Evolutionary conservation across 805 yeast genomes (phyloP), one percentile per base, ranked within the genome.

Genomic region (Candida germanica): DNA sequence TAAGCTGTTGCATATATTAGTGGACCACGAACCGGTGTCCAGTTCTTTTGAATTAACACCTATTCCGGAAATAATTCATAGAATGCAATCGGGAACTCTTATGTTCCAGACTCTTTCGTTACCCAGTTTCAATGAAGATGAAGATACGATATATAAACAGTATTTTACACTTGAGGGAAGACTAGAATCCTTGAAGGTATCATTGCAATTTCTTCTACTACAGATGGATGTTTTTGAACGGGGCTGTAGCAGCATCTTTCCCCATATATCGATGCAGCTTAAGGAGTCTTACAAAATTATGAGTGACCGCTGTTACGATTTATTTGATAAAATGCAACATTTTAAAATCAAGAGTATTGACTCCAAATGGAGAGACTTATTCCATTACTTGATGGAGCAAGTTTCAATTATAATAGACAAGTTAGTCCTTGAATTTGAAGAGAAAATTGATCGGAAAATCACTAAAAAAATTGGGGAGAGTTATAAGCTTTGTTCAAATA

Each of bases 341-440:
- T 56, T 80, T 41, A 71, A 72, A 46, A 42, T 39, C 3, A 76
- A 73, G 27, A 45, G 73, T 19, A 64, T 81, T 3, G 80, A 77
- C 40, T 51, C 59, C 19, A 67, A 77, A 49, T 81, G 87, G 86
- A 58, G 64, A 43, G 69, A 69, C 16, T 60, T 79, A 2, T 78
- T 80, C 42, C 58, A 58, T 18, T 71, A 64, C 39, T 50, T 80
- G 35, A 60, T 75, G 29, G 52, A 59, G 3, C 77, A 77, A 42
- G 50, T 71, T 3, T 48, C 53, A 1, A 31, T 26, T 19, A 24
- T 44, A 3, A 29, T 36, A n/a, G 45, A 14, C 8, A 19, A 12
- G 27, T 40, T 39, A 25, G 20, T 36, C 6, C 5, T 27, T 8
- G 48, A 44, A 3, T 41, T 44, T 23, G 24, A 35, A 5, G 11